phyloP scores from a whole-genome alignment of 495 filamentous ascomycete genomes.

The Elasticomyces elasticus region DNA sequence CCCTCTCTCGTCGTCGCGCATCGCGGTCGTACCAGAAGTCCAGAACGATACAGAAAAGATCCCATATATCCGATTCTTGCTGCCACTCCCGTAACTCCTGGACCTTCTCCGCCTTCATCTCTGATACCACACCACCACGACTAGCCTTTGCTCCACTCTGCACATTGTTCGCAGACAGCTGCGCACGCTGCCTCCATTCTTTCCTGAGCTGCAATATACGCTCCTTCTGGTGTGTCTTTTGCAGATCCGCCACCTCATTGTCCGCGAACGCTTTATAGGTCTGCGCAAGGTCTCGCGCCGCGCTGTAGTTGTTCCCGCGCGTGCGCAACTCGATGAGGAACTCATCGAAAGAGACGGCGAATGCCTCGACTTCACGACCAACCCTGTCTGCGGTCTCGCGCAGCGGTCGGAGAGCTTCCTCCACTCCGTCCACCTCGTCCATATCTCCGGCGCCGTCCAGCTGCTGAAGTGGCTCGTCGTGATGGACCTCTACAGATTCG shows the following conservation, averaged over 20 bases:
- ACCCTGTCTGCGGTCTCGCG: constrained; percentile 24
- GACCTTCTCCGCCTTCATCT: constrained; percentile 15
- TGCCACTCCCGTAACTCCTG: constrained; percentile 55
- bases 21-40: constrained; percentile 38
- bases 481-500: constrained; percentile 4
- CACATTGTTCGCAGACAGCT: background rate
- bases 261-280: constrained; percentile 23
- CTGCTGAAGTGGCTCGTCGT: background rate
- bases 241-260: constrained; percentile 28
- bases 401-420: constrained; percentile 17
- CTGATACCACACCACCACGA: background rate
- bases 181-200: constrained; percentile 15
- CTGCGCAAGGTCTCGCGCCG: constrained; percentile 10
- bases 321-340: constrained; percentile 10
- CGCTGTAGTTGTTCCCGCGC: constrained; percentile 2
- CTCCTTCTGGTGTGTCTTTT: constrained; percentile 28
- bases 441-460: background rate
- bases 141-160: background rate
- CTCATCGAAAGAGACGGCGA: constrained; percentile 20
- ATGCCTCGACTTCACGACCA: constrained; percentile 23
- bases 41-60: constrained; percentile 59
- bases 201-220: constrained; percentile 25
- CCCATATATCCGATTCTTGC: constrained; percentile 78
- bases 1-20: constrained; percentile 30
- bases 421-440: background rate